Conservation (phyloP, 1,284 basidiomycete species). For the Anthracocystis walkeri region DNA sequence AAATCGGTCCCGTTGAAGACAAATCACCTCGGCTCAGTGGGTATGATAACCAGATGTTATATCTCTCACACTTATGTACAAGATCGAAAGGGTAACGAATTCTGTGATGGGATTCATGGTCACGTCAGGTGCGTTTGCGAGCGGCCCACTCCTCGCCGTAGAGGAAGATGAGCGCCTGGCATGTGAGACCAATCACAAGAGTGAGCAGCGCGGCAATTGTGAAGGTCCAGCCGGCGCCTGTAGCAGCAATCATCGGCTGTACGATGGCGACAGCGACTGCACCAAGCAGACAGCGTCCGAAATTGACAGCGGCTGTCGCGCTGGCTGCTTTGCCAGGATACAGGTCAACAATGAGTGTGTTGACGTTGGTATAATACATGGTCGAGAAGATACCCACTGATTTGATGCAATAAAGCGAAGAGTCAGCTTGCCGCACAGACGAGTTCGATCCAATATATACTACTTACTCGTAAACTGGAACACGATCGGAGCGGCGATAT, state of each 20-base stretch:
- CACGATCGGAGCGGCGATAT: slow-evolving; percentile 5
- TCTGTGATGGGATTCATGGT: neutral
- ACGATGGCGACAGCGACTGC: slow-evolving; percentile 1
- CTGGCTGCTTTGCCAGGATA: slow-evolving; percentile 12
- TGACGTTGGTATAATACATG: slow-evolving; percentile 11
- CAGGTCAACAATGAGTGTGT: slow-evolving; percentile 11
- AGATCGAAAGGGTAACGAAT: too few relatives aligned
- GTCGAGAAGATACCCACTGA: slow-evolving; percentile 11
- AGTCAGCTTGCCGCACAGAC: neutral
- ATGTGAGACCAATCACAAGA: neutral
- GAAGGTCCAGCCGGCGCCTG: slow-evolving; percentile 16
- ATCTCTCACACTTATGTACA: too few relatives aligned
- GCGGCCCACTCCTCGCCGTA: slow-evolving; percentile 7
- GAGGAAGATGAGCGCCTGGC: slow-evolving; percentile 7
- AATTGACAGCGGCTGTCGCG: slow-evolving; percentile 8
- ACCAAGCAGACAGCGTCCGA: slow-evolving; percentile 7
- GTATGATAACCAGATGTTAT: too few relatives aligned
- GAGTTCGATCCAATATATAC: neutral
- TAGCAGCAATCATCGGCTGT: slow-evolving; percentile 9
- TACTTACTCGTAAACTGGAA: slow-evolving; percentile 3
- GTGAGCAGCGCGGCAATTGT: slow-evolving; percentile 5
- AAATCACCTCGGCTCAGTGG: too few relatives aligned
- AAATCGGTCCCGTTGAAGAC: too few relatives aligned
- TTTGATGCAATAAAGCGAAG: neutral
- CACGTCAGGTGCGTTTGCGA: neutral